These are phyloP conservation scores for Haematococcus sp. DNA, from an alignment of 139 green algal species.

Conservation along the genomic window DNA sequence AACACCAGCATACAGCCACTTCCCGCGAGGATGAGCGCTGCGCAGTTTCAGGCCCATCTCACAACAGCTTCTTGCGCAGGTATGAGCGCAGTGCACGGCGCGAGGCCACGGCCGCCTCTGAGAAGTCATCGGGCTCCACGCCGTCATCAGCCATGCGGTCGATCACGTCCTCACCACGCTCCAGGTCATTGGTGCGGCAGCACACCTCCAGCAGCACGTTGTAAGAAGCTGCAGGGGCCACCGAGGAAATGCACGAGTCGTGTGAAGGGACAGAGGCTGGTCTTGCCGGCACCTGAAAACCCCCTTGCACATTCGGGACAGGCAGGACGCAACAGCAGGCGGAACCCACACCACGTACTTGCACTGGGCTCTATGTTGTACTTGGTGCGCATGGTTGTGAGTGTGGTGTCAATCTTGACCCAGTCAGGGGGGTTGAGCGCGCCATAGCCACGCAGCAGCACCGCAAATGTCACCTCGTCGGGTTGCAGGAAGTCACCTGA, in stretches of 20 bases:
- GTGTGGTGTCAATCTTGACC: slow-evolving; percentile 55
- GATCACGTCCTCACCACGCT: slow-evolving; percentile 74
- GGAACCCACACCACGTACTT: slow-evolving; percentile 35
- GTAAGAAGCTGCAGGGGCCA: slow-evolving; percentile 61
- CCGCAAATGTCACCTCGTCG: slow-evolving; percentile 80
- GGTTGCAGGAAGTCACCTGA: slow-evolving; percentile 64
- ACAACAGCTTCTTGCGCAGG: slow-evolving; percentile 41
- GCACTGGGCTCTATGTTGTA: slow-evolving; percentile 57
- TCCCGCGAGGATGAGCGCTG: no score
- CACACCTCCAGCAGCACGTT: slow-evolving; percentile 83
- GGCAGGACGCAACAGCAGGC: no score
- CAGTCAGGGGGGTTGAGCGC: slow-evolving; percentile 59
- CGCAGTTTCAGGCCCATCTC: no score
- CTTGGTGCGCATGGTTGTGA: slow-evolving; percentile 66
- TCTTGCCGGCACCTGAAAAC: no score
- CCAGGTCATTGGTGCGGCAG: slow-evolving; percentile 65
- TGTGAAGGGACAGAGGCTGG: no score
- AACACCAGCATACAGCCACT: no score
- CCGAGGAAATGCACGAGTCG: no score
- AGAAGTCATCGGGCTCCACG: slow-evolving; percentile 60
- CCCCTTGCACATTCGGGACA: no score
- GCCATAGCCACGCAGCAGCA: slow-evolving; percentile 80
- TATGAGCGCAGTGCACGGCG: slow-evolving; percentile 49
- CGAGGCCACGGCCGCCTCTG: slow-evolving; percentile 52
- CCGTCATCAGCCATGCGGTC: slow-evolving; percentile 64